A percentile compares a stretch with the other conserved stretches of the same genome.
These are phyloP conservation scores for Xylaria sp. DNA, from an alignment of 2,329 filamentous ascomycete genomes.

Conservation along the genomic window DNA sequence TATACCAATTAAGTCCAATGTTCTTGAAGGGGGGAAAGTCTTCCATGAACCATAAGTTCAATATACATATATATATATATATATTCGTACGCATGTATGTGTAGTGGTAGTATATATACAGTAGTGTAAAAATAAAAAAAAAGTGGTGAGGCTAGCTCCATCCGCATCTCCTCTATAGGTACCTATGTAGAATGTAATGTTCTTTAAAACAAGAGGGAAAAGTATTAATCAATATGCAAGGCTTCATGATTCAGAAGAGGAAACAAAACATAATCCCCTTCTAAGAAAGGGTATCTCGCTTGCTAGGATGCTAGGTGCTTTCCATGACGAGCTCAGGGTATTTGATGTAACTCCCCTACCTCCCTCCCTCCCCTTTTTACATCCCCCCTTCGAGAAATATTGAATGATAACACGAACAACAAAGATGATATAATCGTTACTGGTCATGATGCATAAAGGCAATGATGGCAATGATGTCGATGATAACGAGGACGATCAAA, in stretches of 20 bases:
- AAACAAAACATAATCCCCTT: background rate
- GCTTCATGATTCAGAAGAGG: background rate
- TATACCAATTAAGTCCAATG: too few species aligned
- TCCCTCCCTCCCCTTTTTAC: too few species aligned
- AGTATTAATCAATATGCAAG: background rate
- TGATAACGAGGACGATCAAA: too few species aligned
- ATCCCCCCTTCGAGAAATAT: background rate
- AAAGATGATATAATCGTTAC: conserved; percentile 1
- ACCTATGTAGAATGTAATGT: background rate
- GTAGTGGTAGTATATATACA: background rate
- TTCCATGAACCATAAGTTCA: too few species aligned
- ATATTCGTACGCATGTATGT: background rate
- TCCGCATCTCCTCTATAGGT: background rate
- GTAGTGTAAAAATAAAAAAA: background rate
- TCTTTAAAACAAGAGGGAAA: too few species aligned
- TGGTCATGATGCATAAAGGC: conserved; percentile 14
- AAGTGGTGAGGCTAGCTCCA: background rate
- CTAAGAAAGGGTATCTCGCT: background rate
- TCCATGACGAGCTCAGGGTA: background rate
- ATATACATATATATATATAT: too few species aligned
- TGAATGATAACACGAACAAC: background rate
- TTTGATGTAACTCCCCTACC: background rate
- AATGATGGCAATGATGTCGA: background rate
- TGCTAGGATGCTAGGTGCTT: background rate
- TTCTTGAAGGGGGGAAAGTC: too few species aligned